These are phyloP conservation scores for Pontederia paniculata DNA, from an alignment of 176 grass and related monocot species.

Conservation along the genomic window DNA sequence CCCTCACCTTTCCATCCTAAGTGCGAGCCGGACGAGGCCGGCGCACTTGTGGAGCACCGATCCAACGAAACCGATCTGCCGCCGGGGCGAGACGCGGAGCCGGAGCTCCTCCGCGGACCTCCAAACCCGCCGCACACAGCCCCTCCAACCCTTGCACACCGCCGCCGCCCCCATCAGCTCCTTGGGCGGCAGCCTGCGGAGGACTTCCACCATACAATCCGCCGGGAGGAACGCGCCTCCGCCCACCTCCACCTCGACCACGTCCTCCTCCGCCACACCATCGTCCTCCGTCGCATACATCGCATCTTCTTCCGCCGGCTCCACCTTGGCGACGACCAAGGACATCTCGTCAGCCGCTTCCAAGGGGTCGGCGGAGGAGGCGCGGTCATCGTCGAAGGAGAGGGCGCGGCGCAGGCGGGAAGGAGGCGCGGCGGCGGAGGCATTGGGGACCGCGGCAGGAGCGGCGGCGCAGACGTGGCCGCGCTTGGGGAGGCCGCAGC, in stretches of 20 bases:
- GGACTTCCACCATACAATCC: slow-evolving; percentile 37
- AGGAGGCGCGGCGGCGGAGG: slow-evolving; percentile 6
- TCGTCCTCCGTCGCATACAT: slow-evolving; percentile 4
- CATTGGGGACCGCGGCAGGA: neutral
- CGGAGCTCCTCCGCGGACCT: slow-evolving; percentile 43
- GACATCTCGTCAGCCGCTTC: slow-evolving; percentile 22
- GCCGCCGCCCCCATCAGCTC: slow-evolving; percentile 37
- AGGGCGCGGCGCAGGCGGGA: slow-evolving; percentile 38
- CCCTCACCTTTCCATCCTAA: slow-evolving; percentile 77
- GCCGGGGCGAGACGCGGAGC: slow-evolving; percentile 25
- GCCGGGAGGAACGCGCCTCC: slow-evolving; percentile 21
- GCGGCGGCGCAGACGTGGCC: slow-evolving; percentile 53
- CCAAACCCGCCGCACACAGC: slow-evolving; percentile 49
- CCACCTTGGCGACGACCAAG: neutral
- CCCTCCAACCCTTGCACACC: slow-evolving; percentile 53
- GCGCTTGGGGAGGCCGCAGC: slow-evolving; percentile 81
- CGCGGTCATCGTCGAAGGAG: slow-evolving; percentile 37
- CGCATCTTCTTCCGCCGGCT: neutral
- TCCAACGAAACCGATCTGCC: slow-evolving; percentile 33
- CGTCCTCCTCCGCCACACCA: slow-evolving; percentile 19
- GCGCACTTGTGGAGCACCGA: slow-evolving; percentile 50
- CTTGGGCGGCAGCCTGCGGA: slow-evolving; percentile 37
- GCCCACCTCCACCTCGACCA: slow-evolving; percentile 15
- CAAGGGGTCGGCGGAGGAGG: slow-evolving; percentile 1
- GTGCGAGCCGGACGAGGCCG: slow-evolving; percentile 36